These are phyloP conservation scores for Eimeria acervulina DNA, from an alignment of 169 alveolate species.

Conservation along the genomic window DNA sequence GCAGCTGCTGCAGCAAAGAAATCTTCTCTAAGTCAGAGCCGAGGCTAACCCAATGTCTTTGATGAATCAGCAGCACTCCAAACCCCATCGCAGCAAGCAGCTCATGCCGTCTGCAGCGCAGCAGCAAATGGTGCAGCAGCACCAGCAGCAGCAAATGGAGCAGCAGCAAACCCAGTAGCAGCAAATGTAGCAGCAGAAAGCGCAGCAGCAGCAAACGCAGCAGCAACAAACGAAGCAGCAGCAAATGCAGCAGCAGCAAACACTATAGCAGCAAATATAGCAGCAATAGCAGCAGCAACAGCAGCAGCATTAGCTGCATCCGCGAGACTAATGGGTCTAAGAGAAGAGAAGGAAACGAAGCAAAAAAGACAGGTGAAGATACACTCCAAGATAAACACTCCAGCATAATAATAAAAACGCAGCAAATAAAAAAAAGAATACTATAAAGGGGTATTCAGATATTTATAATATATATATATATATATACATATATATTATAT, in stretches of 20 bases:
- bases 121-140: too few relatives aligned
- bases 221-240: too few relatives aligned
- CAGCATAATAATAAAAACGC: too few relatives aligned
- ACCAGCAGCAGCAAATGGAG: conserved; percentile 7
- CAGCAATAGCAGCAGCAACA: not conserved
- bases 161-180: not conserved
- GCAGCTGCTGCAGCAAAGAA: conserved; percentile 8
- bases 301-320: not conserved
- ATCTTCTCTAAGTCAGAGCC: conserved; percentile 24
- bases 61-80: conserved; percentile 32
- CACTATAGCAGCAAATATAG: not conserved
- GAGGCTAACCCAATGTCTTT: conserved; percentile 41
- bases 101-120: conserved; percentile 81
- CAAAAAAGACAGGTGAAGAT: too few relatives aligned
- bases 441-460: too few relatives aligned
- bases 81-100: conserved; percentile 74
- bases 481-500: too few relatives aligned
- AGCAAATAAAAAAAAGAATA: too few relatives aligned
- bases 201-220: too few relatives aligned
- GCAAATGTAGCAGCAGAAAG: not conserved
- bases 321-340: too few relatives aligned
- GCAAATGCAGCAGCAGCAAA: not conserved
- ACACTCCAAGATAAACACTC: too few relatives aligned
- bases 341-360: too few relatives aligned
- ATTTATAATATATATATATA: too few relatives aligned